phyloP scores from a whole-genome alignment of 371 early-diverging fungal species.

The Mortierella sp. region DNA sequence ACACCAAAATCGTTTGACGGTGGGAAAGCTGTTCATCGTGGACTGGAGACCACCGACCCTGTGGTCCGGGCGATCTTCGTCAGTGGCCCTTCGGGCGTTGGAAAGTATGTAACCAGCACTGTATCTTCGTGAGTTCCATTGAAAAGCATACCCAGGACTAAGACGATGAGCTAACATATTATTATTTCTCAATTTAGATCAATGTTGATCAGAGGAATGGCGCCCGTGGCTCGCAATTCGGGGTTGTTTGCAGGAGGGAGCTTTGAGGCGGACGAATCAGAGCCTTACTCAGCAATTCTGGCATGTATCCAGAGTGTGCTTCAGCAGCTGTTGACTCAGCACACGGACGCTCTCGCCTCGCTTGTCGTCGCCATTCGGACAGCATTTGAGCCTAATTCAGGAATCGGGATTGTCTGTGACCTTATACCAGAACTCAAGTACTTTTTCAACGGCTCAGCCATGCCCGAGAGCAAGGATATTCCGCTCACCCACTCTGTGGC shows the following conservation, averaged over 20 bases:
- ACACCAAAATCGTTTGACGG: constrained; percentile 49
- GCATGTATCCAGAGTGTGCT: constrained; percentile 48
- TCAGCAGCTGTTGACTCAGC: constrained; percentile 49
- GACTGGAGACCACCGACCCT: constrained; percentile 33
- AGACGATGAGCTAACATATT: neutral
- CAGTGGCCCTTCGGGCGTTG: constrained; percentile 53
- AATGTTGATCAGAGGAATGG: constrained; percentile 44
- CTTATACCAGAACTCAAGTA: constrained; percentile 46
- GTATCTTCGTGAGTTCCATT: neutral
- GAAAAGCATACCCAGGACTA: neutral
- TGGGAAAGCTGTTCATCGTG: constrained; percentile 26
- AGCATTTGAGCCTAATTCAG: constrained; percentile 53
- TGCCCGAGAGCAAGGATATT: constrained; percentile 41
- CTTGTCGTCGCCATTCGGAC: constrained; percentile 51
- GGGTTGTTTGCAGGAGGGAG: constrained; percentile 49
- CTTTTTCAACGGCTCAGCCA: constrained; percentile 42
- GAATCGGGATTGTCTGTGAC: constrained; percentile 55
- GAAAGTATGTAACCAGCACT: constrained; percentile 38
- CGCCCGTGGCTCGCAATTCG: constrained; percentile 41
- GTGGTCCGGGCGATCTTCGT: constrained; percentile 50
- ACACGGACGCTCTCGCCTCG: constrained; percentile 45
- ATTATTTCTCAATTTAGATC: constrained; percentile 19
- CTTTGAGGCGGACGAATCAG: constrained; percentile 34
- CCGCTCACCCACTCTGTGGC: constrained; percentile 45
- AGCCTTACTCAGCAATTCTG: constrained; percentile 52